Conservation (phyloP, 164 flowering plant genomes). For the Aristolochia fimbriata region DNA sequence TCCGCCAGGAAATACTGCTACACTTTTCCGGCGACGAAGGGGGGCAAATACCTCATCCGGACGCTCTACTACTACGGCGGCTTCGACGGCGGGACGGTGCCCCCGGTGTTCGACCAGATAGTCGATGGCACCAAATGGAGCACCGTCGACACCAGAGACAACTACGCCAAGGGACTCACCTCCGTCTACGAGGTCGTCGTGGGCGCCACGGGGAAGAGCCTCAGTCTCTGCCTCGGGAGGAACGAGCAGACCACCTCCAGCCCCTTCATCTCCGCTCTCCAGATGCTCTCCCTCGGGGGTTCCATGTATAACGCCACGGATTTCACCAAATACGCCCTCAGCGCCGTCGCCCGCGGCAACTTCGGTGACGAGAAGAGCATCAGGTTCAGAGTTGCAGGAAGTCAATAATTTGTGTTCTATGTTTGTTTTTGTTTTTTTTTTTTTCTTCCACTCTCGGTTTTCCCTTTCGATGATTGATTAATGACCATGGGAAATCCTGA, state of each 20-base stretch:
- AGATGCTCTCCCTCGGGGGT: conserved; percentile 35
- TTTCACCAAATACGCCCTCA: conserved; percentile 39
- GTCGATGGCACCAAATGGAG: conserved; percentile 84
- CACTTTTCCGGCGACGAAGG: conserved; percentile 46
- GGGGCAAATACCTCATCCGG: conserved; percentile 51
- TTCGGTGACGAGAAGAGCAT: conserved; percentile 50
- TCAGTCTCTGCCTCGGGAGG: conserved; percentile 73
- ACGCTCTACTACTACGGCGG: conserved; percentile 84
- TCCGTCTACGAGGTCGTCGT: conserved; percentile 72
- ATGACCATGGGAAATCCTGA: conserved; percentile 9
- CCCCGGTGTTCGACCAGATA: conserved; percentile 89
- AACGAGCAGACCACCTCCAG: conserved; percentile 40
- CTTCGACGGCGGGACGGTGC: conserved; percentile 67
- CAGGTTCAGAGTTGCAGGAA: conserved; percentile 26
- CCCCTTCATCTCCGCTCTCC: conserved; percentile 81
- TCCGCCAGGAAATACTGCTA: conserved; percentile 57
- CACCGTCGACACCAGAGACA: conserved; percentile 62
- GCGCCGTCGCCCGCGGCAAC: conserved; percentile 43
- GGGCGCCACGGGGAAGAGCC: conserved; percentile 29
- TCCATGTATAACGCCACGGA: conserved; percentile 68
- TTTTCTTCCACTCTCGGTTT: too few species aligned
- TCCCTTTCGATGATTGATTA: conserved; percentile 26
- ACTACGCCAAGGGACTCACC: conserved; percentile 48
- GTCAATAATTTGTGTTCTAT: background rate
- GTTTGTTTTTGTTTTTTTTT: too few species aligned